Percentiles rank a stretch among this genome's conserved stretches.
These are phyloP conservation scores for Azolla pinnata DNA, from an alignment of 75 land plant genomes.

Conservation along the genomic window DNA sequence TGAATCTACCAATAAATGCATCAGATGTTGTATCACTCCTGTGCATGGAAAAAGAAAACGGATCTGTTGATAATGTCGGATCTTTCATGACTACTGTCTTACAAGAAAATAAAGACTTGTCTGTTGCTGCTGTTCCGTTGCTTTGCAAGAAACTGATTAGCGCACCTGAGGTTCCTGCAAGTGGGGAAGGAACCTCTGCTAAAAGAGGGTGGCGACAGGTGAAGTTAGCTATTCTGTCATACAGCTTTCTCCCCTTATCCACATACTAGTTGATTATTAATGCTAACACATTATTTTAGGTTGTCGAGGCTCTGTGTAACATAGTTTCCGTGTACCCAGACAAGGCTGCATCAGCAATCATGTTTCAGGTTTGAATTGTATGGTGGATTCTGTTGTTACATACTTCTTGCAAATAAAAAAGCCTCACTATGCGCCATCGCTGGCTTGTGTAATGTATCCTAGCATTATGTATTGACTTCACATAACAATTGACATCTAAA, in stretches of 20 bases:
- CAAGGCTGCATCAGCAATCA: conserved; percentile 68
- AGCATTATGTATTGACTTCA: no score
- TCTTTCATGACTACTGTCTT: conserved; percentile 54
- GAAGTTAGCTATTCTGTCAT: no score
- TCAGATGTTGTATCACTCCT: conserved; percentile 69
- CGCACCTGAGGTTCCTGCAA: conserved; percentile 57
- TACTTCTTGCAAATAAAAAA: no score
- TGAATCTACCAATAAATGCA: conserved; percentile 48
- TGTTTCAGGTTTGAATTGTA: conserved; percentile 64
- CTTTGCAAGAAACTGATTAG: conserved; percentile 75
- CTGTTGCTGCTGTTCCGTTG: conserved; percentile 79
- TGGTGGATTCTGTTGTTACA: no score
- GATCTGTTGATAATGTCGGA: conserved; percentile 46
- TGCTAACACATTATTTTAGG: conserved; percentile 48
- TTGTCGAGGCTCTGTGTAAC: conserved; percentile 80
- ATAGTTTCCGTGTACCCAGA: conserved; percentile 65
- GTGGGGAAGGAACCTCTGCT: conserved; percentile 78
- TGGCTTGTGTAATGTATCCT: no score
- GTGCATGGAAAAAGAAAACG: conserved; percentile 53
- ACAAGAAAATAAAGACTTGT: conserved; percentile 65
- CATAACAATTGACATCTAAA: no score
- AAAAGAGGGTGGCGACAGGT: conserved; percentile 96
- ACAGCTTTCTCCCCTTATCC: no score
- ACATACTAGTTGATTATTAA: no score
- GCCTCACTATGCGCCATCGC: no score